These are phyloP conservation scores for Kingdonia uniflora DNA, from an alignment of 164 flowering plant genomes.

Conservation along the genomic window DNA sequence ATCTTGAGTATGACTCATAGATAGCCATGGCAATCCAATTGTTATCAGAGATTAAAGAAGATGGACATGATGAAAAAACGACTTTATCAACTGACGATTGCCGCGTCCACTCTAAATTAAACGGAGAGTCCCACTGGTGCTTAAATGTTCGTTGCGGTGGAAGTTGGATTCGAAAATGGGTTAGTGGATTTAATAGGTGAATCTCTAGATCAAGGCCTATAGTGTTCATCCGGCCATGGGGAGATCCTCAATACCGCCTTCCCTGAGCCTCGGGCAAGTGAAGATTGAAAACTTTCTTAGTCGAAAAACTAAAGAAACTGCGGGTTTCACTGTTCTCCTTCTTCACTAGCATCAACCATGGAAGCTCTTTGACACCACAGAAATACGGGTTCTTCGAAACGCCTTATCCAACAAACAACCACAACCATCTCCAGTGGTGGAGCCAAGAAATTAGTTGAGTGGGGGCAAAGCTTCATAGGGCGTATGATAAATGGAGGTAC, in stretches of 20 bases:
- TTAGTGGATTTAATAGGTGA: conserved; percentile 1
- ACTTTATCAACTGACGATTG: background rate
- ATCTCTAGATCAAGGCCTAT: background rate
- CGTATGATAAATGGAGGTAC: too few relatives aligned
- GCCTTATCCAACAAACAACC: too few relatives aligned
- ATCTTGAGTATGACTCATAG: background rate
- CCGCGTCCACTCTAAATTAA: background rate
- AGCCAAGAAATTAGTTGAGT: too few relatives aligned
- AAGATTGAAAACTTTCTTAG: background rate
- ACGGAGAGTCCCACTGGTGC: background rate
- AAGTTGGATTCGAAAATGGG: background rate
- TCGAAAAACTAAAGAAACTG: background rate
- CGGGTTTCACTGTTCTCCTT: background rate
- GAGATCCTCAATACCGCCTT: background rate
- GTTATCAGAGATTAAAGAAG: background rate
- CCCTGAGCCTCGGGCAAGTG: background rate
- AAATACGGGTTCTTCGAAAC: too few relatives aligned
- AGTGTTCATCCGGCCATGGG: background rate
- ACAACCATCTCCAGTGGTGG: too few relatives aligned
- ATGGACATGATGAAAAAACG: background rate
- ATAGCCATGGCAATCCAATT: background rate
- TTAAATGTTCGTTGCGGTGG: background rate
- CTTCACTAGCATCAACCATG: background rate
- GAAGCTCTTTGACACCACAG: background rate
- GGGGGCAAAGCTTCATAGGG: too few relatives aligned